Evolutionary conservation across 2,329 filamentous ascomycete genomes (phyloP).

Genomic region (Purpureocillium takamizusanense): DNA sequence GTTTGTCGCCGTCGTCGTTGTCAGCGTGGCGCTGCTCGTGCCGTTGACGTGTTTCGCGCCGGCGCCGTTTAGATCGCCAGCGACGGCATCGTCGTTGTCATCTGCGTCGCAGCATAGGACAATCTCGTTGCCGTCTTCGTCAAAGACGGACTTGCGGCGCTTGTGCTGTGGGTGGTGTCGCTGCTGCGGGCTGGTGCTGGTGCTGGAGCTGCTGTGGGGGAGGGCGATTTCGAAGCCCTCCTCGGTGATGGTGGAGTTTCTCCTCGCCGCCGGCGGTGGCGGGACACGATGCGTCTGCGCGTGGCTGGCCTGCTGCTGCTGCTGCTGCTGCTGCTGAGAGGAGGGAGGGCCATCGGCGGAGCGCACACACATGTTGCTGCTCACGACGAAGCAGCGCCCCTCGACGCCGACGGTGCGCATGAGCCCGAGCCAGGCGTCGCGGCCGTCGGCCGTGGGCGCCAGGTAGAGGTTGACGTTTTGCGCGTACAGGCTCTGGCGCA

Average conservation of each 20-base stretch:
- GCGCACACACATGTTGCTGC: slow-evolving; percentile 69
- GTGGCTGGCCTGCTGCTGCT: not conserved
- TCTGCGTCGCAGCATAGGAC: slow-evolving; percentile 28
- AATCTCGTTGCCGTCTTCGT: slow-evolving; percentile 48
- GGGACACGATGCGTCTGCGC: slow-evolving; percentile 12
- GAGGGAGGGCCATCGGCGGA: not conserved
- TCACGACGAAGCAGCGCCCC: slow-evolving; percentile 77
- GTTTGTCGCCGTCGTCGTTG: slow-evolving; percentile 2
- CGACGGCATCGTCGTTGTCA: slow-evolving; percentile 8
- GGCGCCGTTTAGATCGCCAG: not conserved
- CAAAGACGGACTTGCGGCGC: slow-evolving; percentile 32
- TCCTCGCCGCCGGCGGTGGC: not conserved
- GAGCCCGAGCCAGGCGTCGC: slow-evolving; percentile 74
- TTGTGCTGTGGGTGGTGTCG: not conserved
- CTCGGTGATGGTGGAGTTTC: slow-evolving; percentile 32
- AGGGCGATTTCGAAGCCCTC: slow-evolving; percentile 40
- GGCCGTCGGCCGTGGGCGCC: slow-evolving; percentile 77
- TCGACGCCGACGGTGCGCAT: slow-evolving; percentile 77
- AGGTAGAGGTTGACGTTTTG: slow-evolving; percentile 91
- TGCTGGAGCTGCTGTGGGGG: slow-evolving; percentile 17
- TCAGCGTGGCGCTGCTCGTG: not conserved
- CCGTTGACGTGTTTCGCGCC: slow-evolving; percentile 5
- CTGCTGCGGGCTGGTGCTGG: slow-evolving; percentile 10
- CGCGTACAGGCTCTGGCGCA: slow-evolving; percentile 73
- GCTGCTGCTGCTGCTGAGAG: not conserved